Conservation (phyloP, 2,329 filamentous ascomycete species). For the Sclerotinia nivalis region DNA sequence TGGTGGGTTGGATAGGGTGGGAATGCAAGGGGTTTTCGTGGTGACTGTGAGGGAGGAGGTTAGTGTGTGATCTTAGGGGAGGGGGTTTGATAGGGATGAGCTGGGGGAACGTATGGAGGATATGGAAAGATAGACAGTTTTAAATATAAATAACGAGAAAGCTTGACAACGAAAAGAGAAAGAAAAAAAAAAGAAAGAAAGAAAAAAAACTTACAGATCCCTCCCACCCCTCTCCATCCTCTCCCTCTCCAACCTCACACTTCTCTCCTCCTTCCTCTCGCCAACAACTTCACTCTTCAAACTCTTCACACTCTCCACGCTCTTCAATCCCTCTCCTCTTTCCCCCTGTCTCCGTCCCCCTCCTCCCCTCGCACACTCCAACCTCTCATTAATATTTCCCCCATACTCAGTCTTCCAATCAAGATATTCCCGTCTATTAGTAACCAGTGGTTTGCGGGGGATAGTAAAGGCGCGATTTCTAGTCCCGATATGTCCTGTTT, state of each 20-base stretch:
- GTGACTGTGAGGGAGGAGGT: neutral
- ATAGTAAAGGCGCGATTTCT: no score
- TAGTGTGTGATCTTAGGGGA: neutral
- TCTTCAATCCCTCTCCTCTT: no score
- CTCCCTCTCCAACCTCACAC: neutral
- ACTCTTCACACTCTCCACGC: neutral
- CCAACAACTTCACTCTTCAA: neutral
- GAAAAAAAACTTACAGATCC: slow-evolving; percentile 2
- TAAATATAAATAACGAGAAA: no score
- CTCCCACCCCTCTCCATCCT: neutral
- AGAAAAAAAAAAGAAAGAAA: neutral
- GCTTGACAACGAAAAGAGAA: neutral
- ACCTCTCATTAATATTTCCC: neutral
- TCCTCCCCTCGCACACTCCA: neutral
- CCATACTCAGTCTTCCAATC: no score
- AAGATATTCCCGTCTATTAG: no score
- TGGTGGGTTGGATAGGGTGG: neutral
- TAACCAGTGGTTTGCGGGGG: no score
- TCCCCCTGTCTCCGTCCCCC: neutral
- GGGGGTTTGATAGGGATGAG: no score
- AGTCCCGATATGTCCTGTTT: no score
- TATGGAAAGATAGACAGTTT: neutral
- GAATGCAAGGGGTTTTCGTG: slow-evolving; percentile 7
- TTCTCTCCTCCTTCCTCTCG: neutral
- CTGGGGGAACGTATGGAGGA: no score